Percentiles rank a stretch among this genome's conserved stretches.
Conservation (phyloP, 23 red algal species). For the Pyropia haitanensis region DNA sequence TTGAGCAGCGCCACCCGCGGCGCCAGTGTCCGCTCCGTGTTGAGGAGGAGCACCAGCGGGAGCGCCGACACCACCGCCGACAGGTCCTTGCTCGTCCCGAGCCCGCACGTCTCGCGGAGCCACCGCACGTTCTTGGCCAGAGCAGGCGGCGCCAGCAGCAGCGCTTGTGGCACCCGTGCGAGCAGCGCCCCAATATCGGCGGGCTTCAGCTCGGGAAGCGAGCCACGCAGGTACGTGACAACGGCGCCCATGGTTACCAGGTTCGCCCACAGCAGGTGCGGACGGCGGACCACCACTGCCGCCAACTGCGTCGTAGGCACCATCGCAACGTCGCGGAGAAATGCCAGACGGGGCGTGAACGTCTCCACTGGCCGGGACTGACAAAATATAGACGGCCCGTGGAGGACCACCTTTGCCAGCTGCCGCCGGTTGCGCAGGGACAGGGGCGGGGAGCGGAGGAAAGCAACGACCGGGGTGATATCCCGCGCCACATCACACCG, state of each 20-base stretch:
- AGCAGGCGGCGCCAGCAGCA: constrained; percentile 12
- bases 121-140: constrained; percentile 5
- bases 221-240: constrained; percentile 6
- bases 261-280: constrained; percentile 67
- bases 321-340: constrained; percentile 12
- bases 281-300: constrained; percentile 24
- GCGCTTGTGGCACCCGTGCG: constrained; percentile 29
- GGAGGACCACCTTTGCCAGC: constrained; percentile 13
- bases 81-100: constrained; percentile 12
- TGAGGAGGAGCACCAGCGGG: constrained; percentile 27
- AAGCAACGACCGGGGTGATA: constrained; percentile 26
- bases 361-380: not conserved
- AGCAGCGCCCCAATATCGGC: constrained; percentile 24
- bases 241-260: constrained; percentile 10
- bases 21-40: constrained; percentile 12
- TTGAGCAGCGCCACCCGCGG: constrained; percentile 24
- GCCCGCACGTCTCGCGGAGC: constrained; percentile 13
- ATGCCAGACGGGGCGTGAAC: constrained; percentile 14
- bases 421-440: constrained; percentile 3
- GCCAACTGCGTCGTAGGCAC: not conserved
- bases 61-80: constrained; percentile 26
- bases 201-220: constrained; percentile 14
- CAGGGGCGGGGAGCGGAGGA: constrained; percentile 23
- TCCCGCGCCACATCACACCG: constrained; percentile 9
- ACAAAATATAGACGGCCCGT: constrained; percentile 44